Conservation (phyloP, 192 early-diverging fungal species). For the Coemansia sp. region DNA sequence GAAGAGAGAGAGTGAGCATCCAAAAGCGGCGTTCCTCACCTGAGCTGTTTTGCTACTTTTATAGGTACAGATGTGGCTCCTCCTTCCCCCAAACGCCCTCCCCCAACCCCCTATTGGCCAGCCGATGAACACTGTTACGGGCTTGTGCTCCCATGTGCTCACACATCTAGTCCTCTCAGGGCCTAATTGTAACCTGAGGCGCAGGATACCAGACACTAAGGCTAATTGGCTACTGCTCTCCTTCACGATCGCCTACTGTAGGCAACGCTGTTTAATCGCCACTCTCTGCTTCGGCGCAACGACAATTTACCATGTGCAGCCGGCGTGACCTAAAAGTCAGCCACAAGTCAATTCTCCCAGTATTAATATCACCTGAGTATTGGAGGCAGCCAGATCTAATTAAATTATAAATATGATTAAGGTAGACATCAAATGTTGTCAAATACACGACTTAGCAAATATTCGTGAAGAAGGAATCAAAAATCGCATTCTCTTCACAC, state of each 20-base stretch:
- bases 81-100: neutral
- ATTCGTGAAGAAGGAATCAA: no score
- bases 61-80: neutral
- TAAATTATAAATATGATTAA: no score
- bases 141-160: neutral
- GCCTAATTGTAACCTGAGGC: neutral
- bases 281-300: neutral
- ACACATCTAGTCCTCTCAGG: neutral
- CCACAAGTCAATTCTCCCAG: neutral
- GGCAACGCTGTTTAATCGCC: neutral
- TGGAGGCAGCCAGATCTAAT: neutral
- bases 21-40: neutral
- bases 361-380: neutral
- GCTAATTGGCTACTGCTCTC: neutral
- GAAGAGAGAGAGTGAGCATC: neutral
- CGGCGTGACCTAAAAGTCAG: neutral
- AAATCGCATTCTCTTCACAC: no score
- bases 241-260: no score
- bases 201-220: neutral
- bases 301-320: neutral
- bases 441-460: no score
- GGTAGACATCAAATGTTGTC: no score
- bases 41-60: conserved; percentile 3
- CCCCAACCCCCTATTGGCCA: neutral
- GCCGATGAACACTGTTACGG: neutral